Conservation (phyloP, 495 filamentous ascomycete species). For the Aspergillus baeticus region DNA sequence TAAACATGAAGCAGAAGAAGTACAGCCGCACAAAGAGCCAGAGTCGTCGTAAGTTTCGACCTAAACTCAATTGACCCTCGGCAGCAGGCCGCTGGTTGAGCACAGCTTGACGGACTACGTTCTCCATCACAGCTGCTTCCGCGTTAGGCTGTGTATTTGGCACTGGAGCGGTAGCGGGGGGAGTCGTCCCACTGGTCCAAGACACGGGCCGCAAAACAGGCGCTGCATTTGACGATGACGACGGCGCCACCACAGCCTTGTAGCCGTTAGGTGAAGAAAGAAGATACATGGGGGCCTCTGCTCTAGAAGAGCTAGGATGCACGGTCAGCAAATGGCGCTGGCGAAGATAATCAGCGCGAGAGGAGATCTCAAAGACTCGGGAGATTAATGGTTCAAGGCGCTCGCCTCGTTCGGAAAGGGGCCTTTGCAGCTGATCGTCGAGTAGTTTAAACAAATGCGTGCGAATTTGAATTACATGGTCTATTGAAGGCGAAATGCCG, state of each 20-base stretch:
- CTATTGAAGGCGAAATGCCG: slow-evolving; percentile 29
- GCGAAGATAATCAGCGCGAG: slow-evolving; percentile 30
- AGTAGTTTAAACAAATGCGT: slow-evolving; percentile 32
- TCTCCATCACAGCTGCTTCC: slow-evolving; percentile 31
- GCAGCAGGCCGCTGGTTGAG: slow-evolving; percentile 37
- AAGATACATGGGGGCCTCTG: slow-evolving; percentile 51
- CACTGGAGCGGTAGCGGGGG: background rate
- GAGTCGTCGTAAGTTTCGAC: slow-evolving; percentile 55
- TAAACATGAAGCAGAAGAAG: slow-evolving; percentile 78
- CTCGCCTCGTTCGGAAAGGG: slow-evolving; percentile 20
- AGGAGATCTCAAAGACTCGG: slow-evolving; percentile 29
- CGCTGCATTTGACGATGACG: slow-evolving; percentile 41
- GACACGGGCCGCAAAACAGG: slow-evolving; percentile 36
- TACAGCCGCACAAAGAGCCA: slow-evolving; percentile 79
- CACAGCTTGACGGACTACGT: slow-evolving; percentile 39
- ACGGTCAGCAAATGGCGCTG: slow-evolving; percentile 15
- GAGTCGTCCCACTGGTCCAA: slow-evolving; percentile 2
- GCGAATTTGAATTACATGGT: slow-evolving; percentile 32
- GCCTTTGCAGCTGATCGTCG: slow-evolving; percentile 27
- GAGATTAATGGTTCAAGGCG: slow-evolving; percentile 26
- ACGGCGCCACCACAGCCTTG: slow-evolving; percentile 53
- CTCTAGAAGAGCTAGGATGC: slow-evolving; percentile 2
- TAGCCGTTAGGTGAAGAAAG: slow-evolving; percentile 60
- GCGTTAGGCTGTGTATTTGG: slow-evolving; percentile 21
- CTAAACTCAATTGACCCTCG: slow-evolving; percentile 46